phyloP scores from a whole-genome alignment of 2,329 filamentous ascomycete species.

The Ceratocystis cubensis region DNA sequence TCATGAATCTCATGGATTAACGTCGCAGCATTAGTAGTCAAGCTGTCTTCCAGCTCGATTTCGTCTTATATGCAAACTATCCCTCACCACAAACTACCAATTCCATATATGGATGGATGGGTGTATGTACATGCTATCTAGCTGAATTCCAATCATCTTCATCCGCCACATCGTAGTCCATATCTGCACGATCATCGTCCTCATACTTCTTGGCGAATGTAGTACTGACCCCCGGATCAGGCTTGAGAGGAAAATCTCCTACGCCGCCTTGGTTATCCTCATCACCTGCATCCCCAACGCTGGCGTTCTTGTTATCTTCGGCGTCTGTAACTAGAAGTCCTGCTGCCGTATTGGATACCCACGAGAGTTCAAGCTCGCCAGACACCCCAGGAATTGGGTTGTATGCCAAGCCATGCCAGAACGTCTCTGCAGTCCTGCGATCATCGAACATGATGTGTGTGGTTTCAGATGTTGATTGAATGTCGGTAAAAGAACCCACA shows the following conservation, averaged over 20 bases:
- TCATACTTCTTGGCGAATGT: conserved; percentile 23
- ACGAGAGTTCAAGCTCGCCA: conserved; percentile 52
- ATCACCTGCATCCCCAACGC: conserved; percentile 19
- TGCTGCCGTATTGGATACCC: conserved; percentile 36
- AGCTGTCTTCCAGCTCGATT: too few relatives aligned
- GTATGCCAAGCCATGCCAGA: conserved; percentile 46
- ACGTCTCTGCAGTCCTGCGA: conserved; percentile 58
- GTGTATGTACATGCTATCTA: conserved; percentile 1
- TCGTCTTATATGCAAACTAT: too few relatives aligned
- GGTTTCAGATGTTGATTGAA: conserved; percentile 36
- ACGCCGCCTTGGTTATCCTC: not conserved
- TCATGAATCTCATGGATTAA: too few relatives aligned
- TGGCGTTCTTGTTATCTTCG: conserved; percentile 20
- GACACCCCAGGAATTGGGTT: conserved; percentile 49
- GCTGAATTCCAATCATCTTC: conserved; percentile 35
- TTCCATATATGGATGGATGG: not conserved
- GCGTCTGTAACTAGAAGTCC: conserved; percentile 23
- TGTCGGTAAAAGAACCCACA: conserved; percentile 49
- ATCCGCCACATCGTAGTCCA: conserved; percentile 44
- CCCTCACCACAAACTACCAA: not conserved
- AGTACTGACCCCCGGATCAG: not conserved
- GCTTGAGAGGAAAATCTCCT: not conserved
- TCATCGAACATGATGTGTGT: conserved; percentile 53
- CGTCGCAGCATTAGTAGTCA: too few relatives aligned
- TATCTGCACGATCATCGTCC: conserved; percentile 30